Percentiles rank a stretch among this genome's conserved stretches.
Conservation (phyloP, 108 stramenopile species). For the Skeletonema menzelii region DNA sequence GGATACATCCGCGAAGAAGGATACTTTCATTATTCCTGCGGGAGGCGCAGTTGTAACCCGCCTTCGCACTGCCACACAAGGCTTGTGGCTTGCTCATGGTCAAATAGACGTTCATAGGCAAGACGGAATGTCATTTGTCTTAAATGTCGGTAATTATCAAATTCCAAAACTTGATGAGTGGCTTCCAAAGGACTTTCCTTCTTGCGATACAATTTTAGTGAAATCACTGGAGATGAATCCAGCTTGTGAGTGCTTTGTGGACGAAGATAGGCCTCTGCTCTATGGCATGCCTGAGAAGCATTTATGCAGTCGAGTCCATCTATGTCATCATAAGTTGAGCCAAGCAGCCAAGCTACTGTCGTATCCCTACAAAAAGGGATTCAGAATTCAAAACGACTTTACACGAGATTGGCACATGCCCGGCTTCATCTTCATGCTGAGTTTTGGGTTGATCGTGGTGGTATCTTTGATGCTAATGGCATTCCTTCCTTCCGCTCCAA, state of each 20-base stretch:
- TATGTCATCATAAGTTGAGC: constrained; percentile 7
- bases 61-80: constrained; percentile 6
- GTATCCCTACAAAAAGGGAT: constrained; percentile 4
- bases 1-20: constrained; percentile 11
- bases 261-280: constrained; percentile 18
- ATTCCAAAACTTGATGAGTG: constrained; percentile 11
- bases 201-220: constrained; percentile 10
- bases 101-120: constrained; percentile 23
- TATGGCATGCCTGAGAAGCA: not conserved
- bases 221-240: constrained; percentile 12
- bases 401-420: not conserved
- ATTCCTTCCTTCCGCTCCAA: not conserved
- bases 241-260: constrained; percentile 21
- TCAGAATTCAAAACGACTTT: constrained; percentile 1
- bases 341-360: constrained; percentile 14
- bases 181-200: constrained; percentile 21
- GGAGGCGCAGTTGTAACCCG: constrained; percentile 30
- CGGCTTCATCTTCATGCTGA: not conserved
- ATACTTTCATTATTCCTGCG: constrained; percentile 32
- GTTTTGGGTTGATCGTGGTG: not conserved
- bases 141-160: constrained; percentile 21
- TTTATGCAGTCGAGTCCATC: constrained; percentile 22
- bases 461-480: not conserved
- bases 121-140: constrained; percentile 26
- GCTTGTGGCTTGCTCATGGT: constrained; percentile 23